These are phyloP conservation scores for Candida arabinofermentans DNA, from an alignment of 805 yeast species.

Conservation along the genomic window DNA sequence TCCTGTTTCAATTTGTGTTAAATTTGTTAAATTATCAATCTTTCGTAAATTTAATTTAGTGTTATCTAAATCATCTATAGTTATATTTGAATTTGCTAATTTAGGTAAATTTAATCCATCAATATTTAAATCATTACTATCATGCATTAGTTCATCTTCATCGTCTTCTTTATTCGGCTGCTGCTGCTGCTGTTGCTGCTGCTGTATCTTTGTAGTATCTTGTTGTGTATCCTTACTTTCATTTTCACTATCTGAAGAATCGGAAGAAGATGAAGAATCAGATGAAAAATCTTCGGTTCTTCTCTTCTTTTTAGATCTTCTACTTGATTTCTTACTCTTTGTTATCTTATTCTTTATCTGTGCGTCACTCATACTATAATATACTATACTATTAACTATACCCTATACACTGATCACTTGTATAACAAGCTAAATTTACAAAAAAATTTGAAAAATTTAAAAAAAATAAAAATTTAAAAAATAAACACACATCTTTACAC, in stretches of 20 bases:
- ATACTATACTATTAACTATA: no score
- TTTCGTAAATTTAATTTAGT: conserved; percentile 9
- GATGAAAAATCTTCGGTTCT: conserved; percentile 74
- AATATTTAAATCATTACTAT: conserved; percentile 24
- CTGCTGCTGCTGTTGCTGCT: no score
- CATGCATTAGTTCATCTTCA: background rate
- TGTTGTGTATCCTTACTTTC: no score
- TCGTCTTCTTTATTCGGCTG: conserved; percentile 6
- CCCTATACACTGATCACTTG: no score
- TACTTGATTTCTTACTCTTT: conserved; percentile 23
- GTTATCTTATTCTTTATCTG: conserved; percentile 2
- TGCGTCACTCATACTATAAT: background rate
- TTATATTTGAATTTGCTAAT: conserved; percentile 10
- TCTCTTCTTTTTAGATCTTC: conserved; percentile 71
- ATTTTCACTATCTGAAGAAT: conserved; percentile 36
- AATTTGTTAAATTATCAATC: conserved; percentile 4
- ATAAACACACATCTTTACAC: no score
- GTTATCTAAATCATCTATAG: conserved; percentile 12
- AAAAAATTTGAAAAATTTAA: no score
- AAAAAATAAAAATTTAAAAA: no score
- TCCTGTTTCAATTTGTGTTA: conserved; percentile 4
- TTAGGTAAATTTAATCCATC: conserved; percentile 15
- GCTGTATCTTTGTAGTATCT: no score
- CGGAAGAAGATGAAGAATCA: conserved; percentile 44
- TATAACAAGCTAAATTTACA: no score